Evolutionary conservation across 805 yeast genomes (phyloP).

Genomic region (Debaryomyces prosopidis): DNA sequence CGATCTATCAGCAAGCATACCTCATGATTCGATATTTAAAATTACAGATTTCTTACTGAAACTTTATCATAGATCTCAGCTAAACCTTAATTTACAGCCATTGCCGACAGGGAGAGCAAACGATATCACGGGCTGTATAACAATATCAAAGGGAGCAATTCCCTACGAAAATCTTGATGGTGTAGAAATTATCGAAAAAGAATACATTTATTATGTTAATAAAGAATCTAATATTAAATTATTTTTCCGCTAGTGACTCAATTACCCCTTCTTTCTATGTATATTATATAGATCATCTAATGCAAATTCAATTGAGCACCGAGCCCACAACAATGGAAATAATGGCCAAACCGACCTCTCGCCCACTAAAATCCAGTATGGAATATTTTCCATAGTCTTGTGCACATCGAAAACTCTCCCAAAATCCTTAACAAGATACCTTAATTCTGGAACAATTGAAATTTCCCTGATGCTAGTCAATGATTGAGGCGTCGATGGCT

Average conservation of each 20-base stretch:
- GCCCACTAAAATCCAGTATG: constrained; percentile 89
- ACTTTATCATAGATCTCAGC: constrained; percentile 49
- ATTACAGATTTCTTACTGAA: constrained; percentile 49
- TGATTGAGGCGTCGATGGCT: constrained; percentile 65
- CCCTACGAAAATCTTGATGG: constrained; percentile 20
- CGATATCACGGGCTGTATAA: constrained; percentile 75
- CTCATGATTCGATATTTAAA: constrained; percentile 37
- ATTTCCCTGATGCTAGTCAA: constrained; percentile 68
- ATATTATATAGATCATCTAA: constrained; percentile 70
- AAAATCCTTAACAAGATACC: constrained; percentile 67
- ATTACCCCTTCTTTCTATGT: constrained; percentile 31
- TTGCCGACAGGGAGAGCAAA: constrained; percentile 78
- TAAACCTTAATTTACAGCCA: constrained; percentile 62
- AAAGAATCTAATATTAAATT: constrained; percentile 53
- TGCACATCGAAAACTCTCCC: constrained; percentile 79
- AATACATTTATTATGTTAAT: constrained; percentile 58
- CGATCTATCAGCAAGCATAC: constrained; percentile 21
- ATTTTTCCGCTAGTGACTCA: constrained; percentile 41
- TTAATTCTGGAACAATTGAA: constrained; percentile 85
- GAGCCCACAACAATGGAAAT: constrained; percentile 76
- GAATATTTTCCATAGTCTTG: constrained; percentile 67
- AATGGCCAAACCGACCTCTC: constrained; percentile 94
- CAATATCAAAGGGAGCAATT: constrained; percentile 57
- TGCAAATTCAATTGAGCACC: constrained; percentile 88
- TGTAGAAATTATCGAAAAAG: constrained; percentile 50